These are phyloP conservation scores for Argentina anserina DNA, from an alignment of 306 rosid genomes.

Conservation along the genomic window DNA sequence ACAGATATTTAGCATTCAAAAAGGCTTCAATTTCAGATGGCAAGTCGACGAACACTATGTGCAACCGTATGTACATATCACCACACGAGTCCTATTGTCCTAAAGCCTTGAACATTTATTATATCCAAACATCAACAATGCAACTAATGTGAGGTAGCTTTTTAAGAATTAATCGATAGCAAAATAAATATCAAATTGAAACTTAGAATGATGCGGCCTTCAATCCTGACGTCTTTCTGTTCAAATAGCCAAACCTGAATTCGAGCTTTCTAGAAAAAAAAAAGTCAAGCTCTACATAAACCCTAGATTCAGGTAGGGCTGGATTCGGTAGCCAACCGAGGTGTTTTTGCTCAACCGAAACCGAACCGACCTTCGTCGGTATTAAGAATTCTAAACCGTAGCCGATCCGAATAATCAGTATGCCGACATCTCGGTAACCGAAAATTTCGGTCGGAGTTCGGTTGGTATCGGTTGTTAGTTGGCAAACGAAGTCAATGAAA, in stretches of 20 bases:
- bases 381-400: too few species aligned
- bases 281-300: background rate
- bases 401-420: too few species aligned
- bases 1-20: too few species aligned
- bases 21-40: background rate
- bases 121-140: background rate
- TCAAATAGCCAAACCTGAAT: conserved; percentile 87
- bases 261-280: conserved; percentile 92
- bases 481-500: too few species aligned
- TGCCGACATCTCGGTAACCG: too few species aligned
- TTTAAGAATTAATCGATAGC: background rate
- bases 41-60: background rate
- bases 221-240: conserved; percentile 79
- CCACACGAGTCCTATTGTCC: background rate
- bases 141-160: background rate
- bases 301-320: background rate
- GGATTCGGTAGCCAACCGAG: too few species aligned
- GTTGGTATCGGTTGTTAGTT: too few species aligned
- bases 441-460: too few species aligned
- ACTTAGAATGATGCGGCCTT: conserved; percentile 80
- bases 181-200: background rate
- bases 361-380: too few species aligned
- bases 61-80: background rate
- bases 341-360: too few species aligned
- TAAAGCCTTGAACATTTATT: background rate